phyloP scores from a whole-genome alignment of 164 flowering plant species.

The Annona cherimola region DNA sequence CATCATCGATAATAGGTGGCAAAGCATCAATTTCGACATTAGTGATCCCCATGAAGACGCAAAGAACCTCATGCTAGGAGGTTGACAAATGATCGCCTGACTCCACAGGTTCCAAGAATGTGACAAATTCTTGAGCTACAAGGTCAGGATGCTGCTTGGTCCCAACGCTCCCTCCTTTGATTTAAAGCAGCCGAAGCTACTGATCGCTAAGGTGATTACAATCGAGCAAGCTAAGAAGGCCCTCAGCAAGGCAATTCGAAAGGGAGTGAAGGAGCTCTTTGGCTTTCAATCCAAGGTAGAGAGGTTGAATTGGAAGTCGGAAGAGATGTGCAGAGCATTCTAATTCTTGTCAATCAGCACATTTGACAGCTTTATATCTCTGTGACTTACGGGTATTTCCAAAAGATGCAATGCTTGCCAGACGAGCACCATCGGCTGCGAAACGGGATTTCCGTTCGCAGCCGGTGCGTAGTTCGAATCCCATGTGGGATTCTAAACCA shows the following conservation, averaged over 20 bases:
- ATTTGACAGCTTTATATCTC: too few species aligned
- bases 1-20: conserved; percentile 91
- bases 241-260: conserved; percentile 29
- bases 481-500: too few species aligned
- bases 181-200: conserved; percentile 16
- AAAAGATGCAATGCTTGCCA: too few species aligned
- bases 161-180: conserved; percentile 42
- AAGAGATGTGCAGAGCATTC: conserved; percentile 25
- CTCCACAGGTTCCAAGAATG: conserved; percentile 61
- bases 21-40: conserved; percentile 52
- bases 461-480: too few species aligned
- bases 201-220: conserved; percentile 56
- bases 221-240: conserved; percentile 59
- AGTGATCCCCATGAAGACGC: conserved; percentile 50
- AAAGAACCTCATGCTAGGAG: conserved; percentile 65
- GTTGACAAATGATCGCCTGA: conserved; percentile 79
- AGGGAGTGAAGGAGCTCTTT: conserved; percentile 20
- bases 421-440: too few species aligned
- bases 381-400: too few species aligned
- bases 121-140: conserved; percentile 10
- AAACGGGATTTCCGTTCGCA: too few species aligned
- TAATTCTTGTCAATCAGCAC: too few species aligned
- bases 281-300: conserved; percentile 24
- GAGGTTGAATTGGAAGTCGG: conserved; percentile 36
- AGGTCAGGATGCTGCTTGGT: conserved; percentile 39